Evolutionary conservation across 495 filamentous ascomycete species (phyloP).

Genomic region (Talaromyces trachyspermus): DNA sequence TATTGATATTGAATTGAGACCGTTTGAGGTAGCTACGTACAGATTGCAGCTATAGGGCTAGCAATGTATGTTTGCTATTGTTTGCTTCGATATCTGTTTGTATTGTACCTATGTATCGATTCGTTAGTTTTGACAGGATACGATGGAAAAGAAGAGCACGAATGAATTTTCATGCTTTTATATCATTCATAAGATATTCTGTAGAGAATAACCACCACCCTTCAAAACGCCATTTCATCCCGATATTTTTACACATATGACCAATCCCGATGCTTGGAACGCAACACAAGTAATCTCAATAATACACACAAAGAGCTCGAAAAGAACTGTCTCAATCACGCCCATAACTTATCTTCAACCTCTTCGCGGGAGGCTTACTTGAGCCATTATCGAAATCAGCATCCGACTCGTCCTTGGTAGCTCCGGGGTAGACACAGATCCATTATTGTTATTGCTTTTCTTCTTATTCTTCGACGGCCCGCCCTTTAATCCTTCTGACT

Average conservation of each 20-base stretch:
- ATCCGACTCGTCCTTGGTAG: conserved; percentile 27
- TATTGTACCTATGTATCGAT: too few species aligned
- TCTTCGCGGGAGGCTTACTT: conserved; percentile 34
- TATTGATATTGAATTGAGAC: conserved; percentile 60
- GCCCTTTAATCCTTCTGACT: conserved; percentile 10
- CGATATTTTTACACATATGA: too few species aligned
- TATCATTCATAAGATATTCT: background rate
- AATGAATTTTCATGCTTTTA: background rate
- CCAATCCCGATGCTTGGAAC: conserved; percentile 4
- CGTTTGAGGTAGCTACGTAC: conserved; percentile 88
- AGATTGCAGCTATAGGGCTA: conserved; percentile 57
- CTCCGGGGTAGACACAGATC: conserved; percentile 14
- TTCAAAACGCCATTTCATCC: background rate
- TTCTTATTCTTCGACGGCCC: conserved; percentile 40
- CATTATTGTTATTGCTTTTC: conserved; percentile 14
- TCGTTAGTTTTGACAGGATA: too few species aligned
- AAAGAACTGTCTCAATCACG: conserved; percentile 23
- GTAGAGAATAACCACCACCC: conserved; percentile 9
- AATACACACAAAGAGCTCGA: background rate
- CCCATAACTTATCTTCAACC: conserved; percentile 47
- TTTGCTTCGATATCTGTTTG: background rate
- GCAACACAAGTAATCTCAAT: conserved; percentile 7
- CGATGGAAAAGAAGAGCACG: background rate
- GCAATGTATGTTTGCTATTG: background rate
- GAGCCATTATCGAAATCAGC: conserved; percentile 29